These are phyloP conservation scores for Leucosporidium scottii DNA, from an alignment of 768 basidiomycete species.

Conservation along the genomic window DNA sequence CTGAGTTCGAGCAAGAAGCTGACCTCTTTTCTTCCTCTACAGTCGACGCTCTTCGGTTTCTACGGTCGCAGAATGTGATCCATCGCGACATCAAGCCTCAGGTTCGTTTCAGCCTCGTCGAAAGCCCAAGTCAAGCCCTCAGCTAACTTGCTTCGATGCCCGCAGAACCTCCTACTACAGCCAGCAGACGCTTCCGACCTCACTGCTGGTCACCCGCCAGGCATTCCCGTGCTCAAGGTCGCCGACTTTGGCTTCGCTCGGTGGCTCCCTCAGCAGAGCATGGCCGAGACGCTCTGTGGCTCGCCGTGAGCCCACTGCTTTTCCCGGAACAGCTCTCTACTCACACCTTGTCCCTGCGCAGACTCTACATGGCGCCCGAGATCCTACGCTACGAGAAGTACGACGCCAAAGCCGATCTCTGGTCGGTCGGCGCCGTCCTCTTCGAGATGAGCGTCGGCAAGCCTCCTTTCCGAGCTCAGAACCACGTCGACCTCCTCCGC, in stretches of 20 bases:
- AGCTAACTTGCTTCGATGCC: neutral
- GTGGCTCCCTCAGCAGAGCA: conserved; percentile 78
- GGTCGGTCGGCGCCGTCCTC: conserved; percentile 95
- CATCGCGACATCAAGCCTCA: conserved; percentile 98
- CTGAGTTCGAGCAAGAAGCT: neutral
- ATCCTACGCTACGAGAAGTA: conserved; percentile 95
- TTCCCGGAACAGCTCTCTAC: neutral
- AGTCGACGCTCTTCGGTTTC: conserved; percentile 90
- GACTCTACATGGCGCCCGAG: conserved; percentile 98
- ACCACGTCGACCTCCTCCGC: conserved; percentile 89
- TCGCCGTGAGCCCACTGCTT: conserved; percentile 73
- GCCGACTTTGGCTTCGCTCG: conserved; percentile 98
- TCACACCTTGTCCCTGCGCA: conserved; percentile 37
- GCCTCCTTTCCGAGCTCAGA: conserved; percentile 89
- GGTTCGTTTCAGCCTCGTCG: conserved; percentile 43
- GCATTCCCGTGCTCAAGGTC: conserved; percentile 90
- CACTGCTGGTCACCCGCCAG: conserved; percentile 77
- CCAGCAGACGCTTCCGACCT: conserved; percentile 73
- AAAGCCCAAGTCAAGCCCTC: neutral
- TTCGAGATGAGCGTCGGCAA: conserved; percentile 92
- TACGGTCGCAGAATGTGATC: conserved; percentile 78
- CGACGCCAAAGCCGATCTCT: conserved; percentile 93
- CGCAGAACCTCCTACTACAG: conserved; percentile 78
- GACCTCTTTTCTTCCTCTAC: neutral
- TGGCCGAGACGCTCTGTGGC: conserved; percentile 96